Evolutionary conservation across 176 grass and related monocot genomes (phyloP), one percentile per base, ranked within the genome.

Genomic region (Alloteropsis semialata): DNA sequence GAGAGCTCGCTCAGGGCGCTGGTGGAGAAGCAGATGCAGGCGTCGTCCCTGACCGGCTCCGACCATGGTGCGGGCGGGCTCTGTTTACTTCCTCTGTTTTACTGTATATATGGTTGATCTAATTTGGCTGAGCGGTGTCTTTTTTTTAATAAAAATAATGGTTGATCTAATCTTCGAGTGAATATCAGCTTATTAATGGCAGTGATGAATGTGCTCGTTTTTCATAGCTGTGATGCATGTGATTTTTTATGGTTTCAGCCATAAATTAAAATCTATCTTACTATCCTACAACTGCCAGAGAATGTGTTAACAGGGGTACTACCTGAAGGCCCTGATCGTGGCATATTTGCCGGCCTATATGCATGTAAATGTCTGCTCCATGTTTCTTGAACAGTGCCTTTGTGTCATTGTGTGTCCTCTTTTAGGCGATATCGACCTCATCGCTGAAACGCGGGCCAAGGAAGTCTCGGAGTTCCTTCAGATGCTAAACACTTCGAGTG

Each of bases 401-500:
- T 68, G 30, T n/a, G n/a, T n/a, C n/a, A n/a, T n/a, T n/a, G n/a
- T 12, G 14, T 76, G 37, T 65, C 56, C 42, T 18, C 32, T 84
- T 74, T 74, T 71, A 99, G 93, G 91, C 24, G 62, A 94, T 68
- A 83, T 92, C 22, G 89, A 94, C 53, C 34, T 86, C 12, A 90
- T 96, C 56, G 80, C 90, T 79, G 91, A 85, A 27, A 84, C 88
- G 38, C 62, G 89, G 43, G 73, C 89, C 28, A 96, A 48, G 79
- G 89, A 96, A 83, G 87, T 96, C 32, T 90, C 93, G 5, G 84
- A 89, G 72, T 96, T 96, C 84, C 80, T 99, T 34, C 85, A 96
- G 74, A 96, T 96, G 96, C 83, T 99, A 25, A 86, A 88, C 87
- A 92, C 96, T 67, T 96, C 93, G 17, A 90, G 38, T 48, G 86